Base-by-base conservation (phyloP, 129 eudicot species). In the Chrysanthemum lavandulifolium region DNA sequence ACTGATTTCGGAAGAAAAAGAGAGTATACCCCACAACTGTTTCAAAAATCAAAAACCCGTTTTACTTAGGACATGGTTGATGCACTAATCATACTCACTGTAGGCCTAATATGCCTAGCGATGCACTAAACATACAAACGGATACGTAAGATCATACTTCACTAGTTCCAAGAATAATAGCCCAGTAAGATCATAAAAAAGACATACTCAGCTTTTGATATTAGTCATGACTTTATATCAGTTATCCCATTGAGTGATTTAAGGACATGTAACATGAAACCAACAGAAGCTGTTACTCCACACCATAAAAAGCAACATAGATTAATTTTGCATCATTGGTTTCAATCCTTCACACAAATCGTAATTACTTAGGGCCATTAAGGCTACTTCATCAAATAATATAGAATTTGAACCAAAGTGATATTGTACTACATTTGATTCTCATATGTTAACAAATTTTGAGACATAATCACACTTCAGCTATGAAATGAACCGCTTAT, bases 131-230 rank as follows among this genome's bases (percentile, higher is more conserved):
- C 25, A 23, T 23, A 23, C 25, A 23, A 23, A 23, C 25, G 1
- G 25, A 1, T 23, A 1, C 25, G 25, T 23, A 23, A 23, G 25
- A 23, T 23, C 47, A 61, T 10, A 13, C 14, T 13, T 27, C 45
- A 61, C 43, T 27, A 61, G 40, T 61, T 61, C 66, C 3, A 61
- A 6, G n/a, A 27, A n/a, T 65, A 5, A 63, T 47, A 61, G 51
- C 52, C 43, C 29, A 2, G 71, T 67, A 49, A 76, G 69, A 78
- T 47, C 53, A 77, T 27, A 15, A 33, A 47, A 25, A 55, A 75
- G 25, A 87, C 92, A 80, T 83, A 93, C 98, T 84, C 82, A 13
- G 86, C 82, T 78, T 93, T 93, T n/a, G 92, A 93, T 64, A 71
- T 52, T 59, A 93, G 47, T 63, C 98, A 85, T 40, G 86, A 78